Conservation (phyloP, 805 yeast genomes). For the Candida arabinofermentans region DNA sequence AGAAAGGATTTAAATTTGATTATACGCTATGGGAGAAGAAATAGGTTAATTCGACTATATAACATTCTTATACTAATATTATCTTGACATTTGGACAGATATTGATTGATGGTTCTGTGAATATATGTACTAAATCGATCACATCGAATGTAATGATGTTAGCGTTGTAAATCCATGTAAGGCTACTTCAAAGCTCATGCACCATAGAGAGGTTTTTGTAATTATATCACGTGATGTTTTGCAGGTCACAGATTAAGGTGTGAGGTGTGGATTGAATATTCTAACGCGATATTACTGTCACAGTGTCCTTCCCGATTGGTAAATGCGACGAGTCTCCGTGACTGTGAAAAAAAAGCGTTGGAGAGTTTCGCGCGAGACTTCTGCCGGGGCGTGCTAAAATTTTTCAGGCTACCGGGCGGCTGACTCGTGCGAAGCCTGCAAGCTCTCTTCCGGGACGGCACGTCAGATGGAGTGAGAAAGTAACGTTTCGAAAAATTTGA, state of each 20-base stretch:
- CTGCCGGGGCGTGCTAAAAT: background rate
- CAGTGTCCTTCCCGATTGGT: too few species aligned
- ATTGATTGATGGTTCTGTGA: too few species aligned
- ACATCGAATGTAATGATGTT: background rate
- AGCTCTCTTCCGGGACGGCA: background rate
- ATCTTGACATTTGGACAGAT: too few species aligned
- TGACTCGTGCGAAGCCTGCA: background rate
- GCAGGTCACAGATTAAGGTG: background rate
- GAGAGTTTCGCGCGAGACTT: too few species aligned
- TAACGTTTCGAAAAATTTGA: background rate
- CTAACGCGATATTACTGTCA: too few species aligned
- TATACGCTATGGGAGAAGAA: constrained; percentile 56
- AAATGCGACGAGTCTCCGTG: background rate
- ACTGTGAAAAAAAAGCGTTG: too few species aligned
- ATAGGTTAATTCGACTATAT: too few species aligned
- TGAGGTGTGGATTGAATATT: background rate
- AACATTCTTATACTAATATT: too few species aligned
- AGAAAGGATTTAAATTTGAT: constrained; percentile 46
- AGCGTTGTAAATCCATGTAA: background rate
- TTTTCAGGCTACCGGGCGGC: background rate
- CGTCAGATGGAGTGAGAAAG: background rate
- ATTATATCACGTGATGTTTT: background rate
- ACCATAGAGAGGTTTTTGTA: background rate
- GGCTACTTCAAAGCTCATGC: background rate
- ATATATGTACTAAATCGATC: too few species aligned